Evolutionary conservation across 2,329 filamentous ascomycete genomes (phyloP).

Genomic region (Phaeosphaeriaceae sp.): DNA sequence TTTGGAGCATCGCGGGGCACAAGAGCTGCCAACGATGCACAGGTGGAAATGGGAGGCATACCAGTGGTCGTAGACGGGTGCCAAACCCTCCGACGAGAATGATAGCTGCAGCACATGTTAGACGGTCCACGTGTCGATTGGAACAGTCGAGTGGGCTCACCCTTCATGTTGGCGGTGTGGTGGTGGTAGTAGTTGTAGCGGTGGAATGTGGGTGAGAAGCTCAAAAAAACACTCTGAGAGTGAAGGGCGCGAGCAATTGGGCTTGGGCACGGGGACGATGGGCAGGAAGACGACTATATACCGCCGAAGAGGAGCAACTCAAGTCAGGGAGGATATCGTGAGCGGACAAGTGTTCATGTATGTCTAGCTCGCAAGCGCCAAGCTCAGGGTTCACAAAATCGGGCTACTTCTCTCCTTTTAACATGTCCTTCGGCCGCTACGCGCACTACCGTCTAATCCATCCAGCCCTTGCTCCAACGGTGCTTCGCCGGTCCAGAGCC

Average conservation of each 20-base stretch:
- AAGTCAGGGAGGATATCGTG: background rate
- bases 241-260: background rate
- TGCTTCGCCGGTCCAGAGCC: constrained; percentile 26
- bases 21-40: constrained; percentile 15
- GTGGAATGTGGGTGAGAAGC: constrained; percentile 6
- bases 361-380: background rate
- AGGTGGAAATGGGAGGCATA: constrained; percentile 54
- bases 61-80: constrained; percentile 94
- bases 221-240: background rate
- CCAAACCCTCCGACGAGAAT: constrained; percentile 99
- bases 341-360: background rate
- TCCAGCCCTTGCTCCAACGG: background rate
- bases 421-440: background rate
- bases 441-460: background rate
- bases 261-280: background rate
- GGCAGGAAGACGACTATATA: background rate
- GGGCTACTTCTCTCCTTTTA: background rate
- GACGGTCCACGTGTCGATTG: background rate
- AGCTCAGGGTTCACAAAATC: background rate
- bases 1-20: constrained; percentile 23
- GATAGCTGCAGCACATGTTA: constrained; percentile 67
- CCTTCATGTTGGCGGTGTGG: constrained; percentile 50
- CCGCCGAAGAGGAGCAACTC: background rate
- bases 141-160: constrained; percentile 29
- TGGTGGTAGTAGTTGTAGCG: constrained; percentile 5